These are phyloP conservation scores for Esteya vermicola DNA, from an alignment of 2,329 filamentous ascomycete genomes.

Conservation along the genomic window DNA sequence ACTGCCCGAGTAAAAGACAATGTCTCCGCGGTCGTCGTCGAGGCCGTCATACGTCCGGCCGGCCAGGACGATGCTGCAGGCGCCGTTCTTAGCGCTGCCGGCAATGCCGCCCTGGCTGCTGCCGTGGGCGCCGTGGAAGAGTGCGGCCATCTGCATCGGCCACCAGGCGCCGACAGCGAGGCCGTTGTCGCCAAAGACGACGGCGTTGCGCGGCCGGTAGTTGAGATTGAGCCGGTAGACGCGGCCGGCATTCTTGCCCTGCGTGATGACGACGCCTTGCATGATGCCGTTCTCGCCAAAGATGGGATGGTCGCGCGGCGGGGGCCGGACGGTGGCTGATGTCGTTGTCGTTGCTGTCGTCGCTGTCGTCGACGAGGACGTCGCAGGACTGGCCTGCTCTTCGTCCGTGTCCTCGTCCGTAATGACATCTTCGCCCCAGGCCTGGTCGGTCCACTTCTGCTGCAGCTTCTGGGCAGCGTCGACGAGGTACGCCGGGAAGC, in stretches of 20 bases:
- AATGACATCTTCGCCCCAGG: slow-evolving; percentile 2
- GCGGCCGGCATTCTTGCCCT: neutral
- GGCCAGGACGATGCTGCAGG: slow-evolving; percentile 37
- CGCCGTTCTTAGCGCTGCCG: slow-evolving; percentile 28
- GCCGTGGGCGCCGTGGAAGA: slow-evolving; percentile 41
- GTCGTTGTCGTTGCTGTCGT: neutral
- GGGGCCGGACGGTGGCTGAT: neutral
- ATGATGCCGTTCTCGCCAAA: slow-evolving; percentile 18
- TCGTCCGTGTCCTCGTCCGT: neutral
- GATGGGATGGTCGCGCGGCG: slow-evolving; percentile 13
- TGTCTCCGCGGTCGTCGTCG: slow-evolving; percentile 13
- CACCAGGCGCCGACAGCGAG: slow-evolving; percentile 32
- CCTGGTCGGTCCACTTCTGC: slow-evolving; percentile 4
- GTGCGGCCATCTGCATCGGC: slow-evolving; percentile 32
- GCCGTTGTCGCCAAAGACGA: slow-evolving; percentile 18
- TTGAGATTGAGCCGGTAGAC: slow-evolving; percentile 11
- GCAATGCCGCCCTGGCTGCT: slow-evolving; percentile 32
- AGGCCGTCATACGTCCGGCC: slow-evolving; percentile 13
- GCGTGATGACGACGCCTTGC: slow-evolving; percentile 13
- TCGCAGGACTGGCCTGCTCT: neutral
- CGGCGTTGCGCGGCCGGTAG: slow-evolving; percentile 7
- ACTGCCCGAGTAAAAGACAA: slow-evolving; percentile 15
- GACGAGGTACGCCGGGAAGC: slow-evolving; percentile 1
- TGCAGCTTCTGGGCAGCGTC: neutral
- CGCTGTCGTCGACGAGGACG: neutral